Conservation (phyloP, 1,284 basidiomycete genomes). For the Psilocybe mexicana region DNA sequence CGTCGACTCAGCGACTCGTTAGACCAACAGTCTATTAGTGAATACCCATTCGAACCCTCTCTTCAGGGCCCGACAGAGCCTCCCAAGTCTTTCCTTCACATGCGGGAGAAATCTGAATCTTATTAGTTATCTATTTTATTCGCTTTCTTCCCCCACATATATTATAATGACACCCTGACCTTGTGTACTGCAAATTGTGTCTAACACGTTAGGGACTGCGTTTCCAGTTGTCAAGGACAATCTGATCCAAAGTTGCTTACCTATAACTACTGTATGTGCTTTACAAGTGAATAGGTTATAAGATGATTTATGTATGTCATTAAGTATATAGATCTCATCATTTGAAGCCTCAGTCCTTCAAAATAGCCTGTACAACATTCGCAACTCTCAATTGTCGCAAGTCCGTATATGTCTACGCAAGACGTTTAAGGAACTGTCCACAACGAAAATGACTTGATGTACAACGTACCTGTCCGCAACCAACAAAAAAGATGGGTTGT, state of each 20-base stretch:
- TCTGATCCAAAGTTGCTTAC: too few relatives aligned
- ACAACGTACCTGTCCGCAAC: constrained; percentile 83
- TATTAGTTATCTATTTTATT: constrained; percentile 2
- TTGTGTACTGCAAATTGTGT: not conserved
- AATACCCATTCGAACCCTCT: not conserved
- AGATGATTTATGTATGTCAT: not conserved
- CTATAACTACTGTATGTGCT: not conserved
- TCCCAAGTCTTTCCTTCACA: constrained; percentile 9
- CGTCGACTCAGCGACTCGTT: constrained; percentile 2
- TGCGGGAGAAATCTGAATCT: constrained; percentile 8
- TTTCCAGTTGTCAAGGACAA: not conserved
- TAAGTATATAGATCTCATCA: not conserved
- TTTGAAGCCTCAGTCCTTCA: constrained; percentile 57
- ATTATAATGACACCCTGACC: not conserved
- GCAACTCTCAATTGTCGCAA: constrained; percentile 83
- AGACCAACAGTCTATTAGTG: constrained; percentile 4
- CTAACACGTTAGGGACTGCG: not conserved
- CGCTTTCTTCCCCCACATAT: not conserved
- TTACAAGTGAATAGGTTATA: constrained; percentile 4
- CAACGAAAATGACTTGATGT: not conserved
- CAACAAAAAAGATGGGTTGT: constrained; percentile 95
- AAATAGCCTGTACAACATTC: constrained; percentile 92
- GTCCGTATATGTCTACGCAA: constrained; percentile 86
- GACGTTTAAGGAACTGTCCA: constrained; percentile 15
- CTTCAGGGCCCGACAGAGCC: not conserved